phyloP scores from a whole-genome alignment of 306 rosid genomes.

The Castanospermum australe region DNA sequence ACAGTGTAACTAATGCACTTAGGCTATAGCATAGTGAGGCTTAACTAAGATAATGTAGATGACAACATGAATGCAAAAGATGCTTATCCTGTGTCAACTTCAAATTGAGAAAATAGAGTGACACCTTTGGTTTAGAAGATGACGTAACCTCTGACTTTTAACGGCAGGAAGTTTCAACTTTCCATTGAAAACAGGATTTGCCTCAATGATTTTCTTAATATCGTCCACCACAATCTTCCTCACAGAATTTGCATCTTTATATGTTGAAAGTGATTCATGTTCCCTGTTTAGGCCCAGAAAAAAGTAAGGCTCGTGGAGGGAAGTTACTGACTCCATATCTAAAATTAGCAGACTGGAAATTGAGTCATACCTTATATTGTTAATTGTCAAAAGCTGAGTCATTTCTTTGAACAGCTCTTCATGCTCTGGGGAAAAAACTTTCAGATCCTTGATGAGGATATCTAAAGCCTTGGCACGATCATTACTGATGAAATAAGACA shows the following conservation, averaged over 20 bases:
- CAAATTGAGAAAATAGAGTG: neutral
- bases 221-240: neutral
- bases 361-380: conserved; percentile 34
- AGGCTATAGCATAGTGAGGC: neutral
- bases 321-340: neutral
- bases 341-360: neutral
- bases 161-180: conserved; percentile 18
- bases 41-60: neutral
- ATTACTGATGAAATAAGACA: conserved; percentile 9
- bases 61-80: neutral
- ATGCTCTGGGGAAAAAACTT: neutral
- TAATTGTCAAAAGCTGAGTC: conserved; percentile 16
- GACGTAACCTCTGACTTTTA: neutral
- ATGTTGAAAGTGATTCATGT: conserved; percentile 16
- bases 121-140: conserved; percentile 36
- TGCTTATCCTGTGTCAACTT: neutral
- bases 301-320: neutral
- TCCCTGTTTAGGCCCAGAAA: conserved; percentile 25
- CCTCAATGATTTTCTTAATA: conserved; percentile 21
- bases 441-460: conserved; percentile 22
- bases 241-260: conserved; percentile 11
- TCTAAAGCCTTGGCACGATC: conserved; percentile 21
- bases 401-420: conserved; percentile 19
- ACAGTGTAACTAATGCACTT: neutral
- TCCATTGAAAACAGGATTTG: conserved; percentile 1